phyloP scores from a whole-genome alignment of 2,329 filamentous ascomycete species.

The Fusarium incarnatum region DNA sequence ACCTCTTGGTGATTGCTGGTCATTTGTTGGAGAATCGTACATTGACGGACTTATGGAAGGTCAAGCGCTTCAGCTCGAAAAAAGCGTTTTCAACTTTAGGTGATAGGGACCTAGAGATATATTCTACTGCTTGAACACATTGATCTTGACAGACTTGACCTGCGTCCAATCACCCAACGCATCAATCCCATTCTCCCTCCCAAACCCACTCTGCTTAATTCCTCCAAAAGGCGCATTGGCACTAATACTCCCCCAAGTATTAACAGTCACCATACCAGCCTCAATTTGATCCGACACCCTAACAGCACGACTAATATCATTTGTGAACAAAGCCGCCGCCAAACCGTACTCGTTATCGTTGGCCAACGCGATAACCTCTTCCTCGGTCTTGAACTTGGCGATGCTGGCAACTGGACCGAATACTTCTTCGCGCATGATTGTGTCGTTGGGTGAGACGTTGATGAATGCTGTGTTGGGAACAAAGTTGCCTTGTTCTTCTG shows the following conservation, averaged over 20 bases:
- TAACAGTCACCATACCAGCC: conserved; percentile 75
- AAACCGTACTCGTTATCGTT: conserved; percentile 29
- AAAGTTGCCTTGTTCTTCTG: conserved; percentile 40
- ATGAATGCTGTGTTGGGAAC: conserved; percentile 48
- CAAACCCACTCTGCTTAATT: conserved; percentile 51
- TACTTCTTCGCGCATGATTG: conserved; percentile 29
- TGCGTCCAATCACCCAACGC: conserved; percentile 49
- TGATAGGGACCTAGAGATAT: no score
- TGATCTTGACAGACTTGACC: conserved; percentile 47
- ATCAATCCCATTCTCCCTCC: conserved; percentile 50
- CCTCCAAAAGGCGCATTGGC: conserved; percentile 51
- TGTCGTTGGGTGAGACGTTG: conserved; percentile 33
- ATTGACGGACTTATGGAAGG: no score
- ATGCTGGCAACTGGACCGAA: conserved; percentile 31
- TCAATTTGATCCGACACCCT: conserved; percentile 57
- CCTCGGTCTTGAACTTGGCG: conserved; percentile 29
- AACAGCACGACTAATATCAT: conserved; percentile 55
- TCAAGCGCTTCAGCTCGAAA: no score
- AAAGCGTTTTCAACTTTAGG: no score
- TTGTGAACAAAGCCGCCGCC: conserved; percentile 59
- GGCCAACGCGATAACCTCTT: conserved; percentile 11
- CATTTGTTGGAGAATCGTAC: no score
- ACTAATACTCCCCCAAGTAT: conserved; percentile 51
- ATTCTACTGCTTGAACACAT: conserved; percentile 23
- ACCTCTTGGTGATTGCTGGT: no score